These are phyloP conservation scores for Salix purpurea DNA, from an alignment of 345 rosid species.

Conservation along the genomic window DNA sequence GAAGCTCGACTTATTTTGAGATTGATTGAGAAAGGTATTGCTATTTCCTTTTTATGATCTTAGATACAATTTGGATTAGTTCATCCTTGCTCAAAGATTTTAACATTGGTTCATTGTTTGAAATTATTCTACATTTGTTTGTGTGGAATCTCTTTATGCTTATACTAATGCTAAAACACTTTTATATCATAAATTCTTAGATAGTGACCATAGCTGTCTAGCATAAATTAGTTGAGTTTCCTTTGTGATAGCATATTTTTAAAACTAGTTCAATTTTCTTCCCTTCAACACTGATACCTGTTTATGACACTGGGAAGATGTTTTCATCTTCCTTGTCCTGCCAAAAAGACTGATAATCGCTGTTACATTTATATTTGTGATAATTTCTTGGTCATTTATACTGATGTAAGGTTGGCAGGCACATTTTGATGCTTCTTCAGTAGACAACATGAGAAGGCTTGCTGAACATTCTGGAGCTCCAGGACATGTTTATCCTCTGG, in stretches of 20 bases:
- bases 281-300: not conserved
- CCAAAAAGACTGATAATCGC: not conserved
- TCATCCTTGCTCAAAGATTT: not conserved
- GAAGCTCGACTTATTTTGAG: no score
- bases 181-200: not conserved
- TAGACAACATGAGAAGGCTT: slow-evolving; percentile 92
- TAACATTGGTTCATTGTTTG: not conserved
- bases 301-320: not conserved
- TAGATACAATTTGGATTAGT: not conserved
- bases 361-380: slow-evolving; percentile 4
- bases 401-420: slow-evolving; percentile 63
- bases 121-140: not conserved
- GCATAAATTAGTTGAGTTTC: not conserved
- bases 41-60: not conserved
- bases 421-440: slow-evolving; percentile 81
- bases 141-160: not conserved
- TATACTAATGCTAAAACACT: no score
- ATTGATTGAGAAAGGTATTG: not conserved
- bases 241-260: not conserved
- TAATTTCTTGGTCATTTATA: slow-evolving; percentile 20
- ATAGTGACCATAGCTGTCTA: not conserved
- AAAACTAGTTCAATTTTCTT: not conserved
- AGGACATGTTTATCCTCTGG: slow-evolving; percentile 74
- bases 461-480: slow-evolving; percentile 77
- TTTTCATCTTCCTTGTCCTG: not conserved